These are phyloP conservation scores for Logfia minima DNA, from an alignment of 129 eudicot genomes.

Conservation along the genomic window DNA sequence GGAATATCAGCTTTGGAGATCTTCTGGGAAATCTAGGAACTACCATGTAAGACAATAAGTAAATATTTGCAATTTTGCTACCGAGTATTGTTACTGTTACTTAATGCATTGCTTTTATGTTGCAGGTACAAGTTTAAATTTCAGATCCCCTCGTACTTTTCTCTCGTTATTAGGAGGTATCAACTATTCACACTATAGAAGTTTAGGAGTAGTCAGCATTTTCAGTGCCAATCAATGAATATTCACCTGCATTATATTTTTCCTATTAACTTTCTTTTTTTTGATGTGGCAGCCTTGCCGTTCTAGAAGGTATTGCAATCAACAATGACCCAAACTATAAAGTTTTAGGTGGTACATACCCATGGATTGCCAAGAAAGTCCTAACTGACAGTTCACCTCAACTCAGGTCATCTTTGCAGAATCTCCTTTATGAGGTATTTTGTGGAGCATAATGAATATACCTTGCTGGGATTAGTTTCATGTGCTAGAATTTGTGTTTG, in stretches of 20 bases:
- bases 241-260: background rate
- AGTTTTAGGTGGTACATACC: slow-evolving; percentile 97
- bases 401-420: slow-evolving; percentile 71
- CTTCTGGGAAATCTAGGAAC: slow-evolving; percentile 83
- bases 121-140: slow-evolving; percentile 97
- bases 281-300: slow-evolving; percentile 79
- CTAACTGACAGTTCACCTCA: slow-evolving; percentile 85
- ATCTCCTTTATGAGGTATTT: slow-evolving; percentile 85
- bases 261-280: background rate
- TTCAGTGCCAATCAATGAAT: background rate
- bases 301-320: slow-evolving; percentile 92
- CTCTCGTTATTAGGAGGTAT: slow-evolving; percentile 95
- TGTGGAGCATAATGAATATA: background rate
- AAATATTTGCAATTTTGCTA: background rate
- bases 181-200: slow-evolving; percentile 36
- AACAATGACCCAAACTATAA: slow-evolving; percentile 82
- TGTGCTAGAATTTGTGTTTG: background rate
- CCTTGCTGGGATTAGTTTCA: background rate
- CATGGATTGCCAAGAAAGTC: slow-evolving; percentile 96
- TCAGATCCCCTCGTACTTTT: slow-evolving; percentile 91
- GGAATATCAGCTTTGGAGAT: slow-evolving; percentile 93
- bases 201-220: background rate
- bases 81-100: background rate
- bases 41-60: slow-evolving; percentile 63
- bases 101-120: slow-evolving; percentile 1